Evolutionary conservation across 2,329 filamentous ascomycete genomes (phyloP), one percentile per base, ranked within the genome.

Genomic region (Arthrobotrys sinensis): DNA sequence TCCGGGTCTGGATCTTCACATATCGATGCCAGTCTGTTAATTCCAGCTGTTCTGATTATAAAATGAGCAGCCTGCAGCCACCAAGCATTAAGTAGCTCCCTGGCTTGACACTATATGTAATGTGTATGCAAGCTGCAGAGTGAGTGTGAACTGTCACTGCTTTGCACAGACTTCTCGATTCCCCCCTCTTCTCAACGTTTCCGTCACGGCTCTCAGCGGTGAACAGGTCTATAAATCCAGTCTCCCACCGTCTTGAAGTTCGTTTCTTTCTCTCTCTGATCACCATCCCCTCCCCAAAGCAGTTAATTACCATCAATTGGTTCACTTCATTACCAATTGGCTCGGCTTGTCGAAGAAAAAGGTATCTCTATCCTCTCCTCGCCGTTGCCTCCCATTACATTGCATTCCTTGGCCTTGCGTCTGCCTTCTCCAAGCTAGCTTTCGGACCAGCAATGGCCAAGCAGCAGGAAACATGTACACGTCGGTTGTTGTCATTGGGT

Each of bases 91-190:
- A 28, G 2, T 21, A 66, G 48, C 40, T 45, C 55, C 46, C 48
- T 66, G 53, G 55, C 48, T 55, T 53, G 46, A 53, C 52, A 5
- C 32, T 57, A 46, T 66, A 60, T 60, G 55, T 60, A 60, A 40
- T 60, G 34, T 60, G 45, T 34, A 66, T 64, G 53, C 52, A 52
- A 62, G 60, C 66, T 77, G 73, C 73, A 67, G 72, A 77, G 73
- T 71, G 66, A 71, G 64, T 67, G 50, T 77, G 66, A 77, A 57
- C 40, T 69, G 72, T 66, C 71, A 53, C 14, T n/a, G 46, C 55
- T 45, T 43, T 64, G 21, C 34, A 36, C 55, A 60, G 55, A 48
- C 57, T 46, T 28, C 65, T 32, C 55, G 57, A 68, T 57, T 52
- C 40, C 48, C 55, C 28, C 16, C 53, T 24, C 65, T 40, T 24